A percentile compares a stretch with the other conserved stretches of the same genome.
Conservation (phyloP, 2,329 filamentous ascomycete species). For the Phyllosticta ampelicida region DNA sequence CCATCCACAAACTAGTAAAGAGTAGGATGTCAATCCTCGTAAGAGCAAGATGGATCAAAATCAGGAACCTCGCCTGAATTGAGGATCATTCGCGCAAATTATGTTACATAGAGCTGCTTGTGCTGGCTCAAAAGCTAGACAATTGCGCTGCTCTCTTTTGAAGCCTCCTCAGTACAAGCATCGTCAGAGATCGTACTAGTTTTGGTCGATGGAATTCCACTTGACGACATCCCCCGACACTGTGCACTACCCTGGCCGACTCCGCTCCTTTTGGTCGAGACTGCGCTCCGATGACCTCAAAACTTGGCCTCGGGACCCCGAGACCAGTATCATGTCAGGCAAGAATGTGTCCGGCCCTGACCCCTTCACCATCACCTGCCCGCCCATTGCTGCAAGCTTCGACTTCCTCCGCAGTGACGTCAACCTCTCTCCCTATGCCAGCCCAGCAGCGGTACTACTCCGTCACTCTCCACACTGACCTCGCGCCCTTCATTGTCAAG, state of each 20-base stretch:
- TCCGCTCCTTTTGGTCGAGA: conserved; percentile 25
- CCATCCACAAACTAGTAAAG: neutral
- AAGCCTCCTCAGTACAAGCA: conserved; percentile 15
- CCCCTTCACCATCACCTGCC: neutral
- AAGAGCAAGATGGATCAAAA: no score
- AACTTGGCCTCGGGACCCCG: conserved; percentile 21
- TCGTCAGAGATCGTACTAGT: conserved; percentile 29
- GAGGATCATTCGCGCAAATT: no score
- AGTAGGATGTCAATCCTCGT: neutral
- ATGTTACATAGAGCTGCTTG: no score
- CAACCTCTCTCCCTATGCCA: neutral
- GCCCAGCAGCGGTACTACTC: neutral
- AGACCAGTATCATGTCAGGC: conserved; percentile 17
- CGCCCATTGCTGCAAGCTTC: conserved; percentile 6
- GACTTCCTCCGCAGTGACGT: conserved; percentile 10
- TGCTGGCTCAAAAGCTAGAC: neutral
- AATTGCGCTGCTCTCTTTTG: neutral
- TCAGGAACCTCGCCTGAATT: no score
- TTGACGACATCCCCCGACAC: conserved; percentile 19
- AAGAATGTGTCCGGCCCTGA: conserved; percentile 16
- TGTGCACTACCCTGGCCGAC: conserved; percentile 24
- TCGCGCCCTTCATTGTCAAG: conserved; percentile 18
- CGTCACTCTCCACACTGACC: conserved; percentile 21
- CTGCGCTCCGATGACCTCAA: conserved; percentile 22
- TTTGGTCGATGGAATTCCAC: conserved; percentile 28